These are phyloP conservation scores for Diplocarpon rosae DNA, from an alignment of 2,329 filamentous ascomycete species.

Conservation along the genomic window DNA sequence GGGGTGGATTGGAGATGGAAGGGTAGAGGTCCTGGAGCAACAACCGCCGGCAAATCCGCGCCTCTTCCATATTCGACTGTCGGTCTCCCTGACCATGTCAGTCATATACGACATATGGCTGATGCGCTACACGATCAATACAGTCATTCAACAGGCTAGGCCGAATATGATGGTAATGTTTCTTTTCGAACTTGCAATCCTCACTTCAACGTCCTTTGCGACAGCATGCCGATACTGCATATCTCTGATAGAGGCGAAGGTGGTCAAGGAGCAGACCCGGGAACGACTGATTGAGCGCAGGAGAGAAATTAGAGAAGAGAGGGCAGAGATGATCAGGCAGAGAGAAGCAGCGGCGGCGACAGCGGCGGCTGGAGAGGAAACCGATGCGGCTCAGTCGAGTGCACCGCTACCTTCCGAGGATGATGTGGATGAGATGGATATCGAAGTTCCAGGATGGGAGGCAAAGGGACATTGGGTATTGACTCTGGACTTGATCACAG, in stretches of 20 bases:
- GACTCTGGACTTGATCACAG: slow-evolving; percentile 72
- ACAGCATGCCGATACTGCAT: slow-evolving; percentile 71
- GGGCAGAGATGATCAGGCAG: slow-evolving; percentile 36
- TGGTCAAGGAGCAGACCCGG: slow-evolving; percentile 63
- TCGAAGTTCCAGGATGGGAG: slow-evolving; percentile 93
- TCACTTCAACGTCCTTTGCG: slow-evolving; percentile 69
- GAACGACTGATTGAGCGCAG: slow-evolving; percentile 58
- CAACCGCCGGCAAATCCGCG: slow-evolving; percentile 83
- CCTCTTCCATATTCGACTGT: slow-evolving; percentile 76
- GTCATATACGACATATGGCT: slow-evolving; percentile 71
- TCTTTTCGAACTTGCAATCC: slow-evolving; percentile 88
- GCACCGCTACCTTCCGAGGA: slow-evolving; percentile 51
- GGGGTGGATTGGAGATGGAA: slow-evolving; percentile 95
- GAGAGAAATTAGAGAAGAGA: slow-evolving; percentile 51
- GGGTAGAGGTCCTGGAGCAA: slow-evolving; percentile 90
- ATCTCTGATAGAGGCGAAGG: slow-evolving; percentile 64
- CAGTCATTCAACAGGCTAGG: slow-evolving; percentile 76
- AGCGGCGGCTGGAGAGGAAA: slow-evolving; percentile 29
- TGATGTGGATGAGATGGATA: slow-evolving; percentile 83
- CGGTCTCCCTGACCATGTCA: slow-evolving; percentile 67
- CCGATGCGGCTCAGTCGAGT: slow-evolving; percentile 20
- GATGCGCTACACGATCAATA: slow-evolving; percentile 69
- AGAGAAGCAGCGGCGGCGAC: slow-evolving; percentile 30
- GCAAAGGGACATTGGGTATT: slow-evolving; percentile 89
- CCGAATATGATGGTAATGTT: slow-evolving; percentile 99